Evolutionary conservation across 257 asterid genomes (phyloP).

Genomic region (Solanum piurae): DNA sequence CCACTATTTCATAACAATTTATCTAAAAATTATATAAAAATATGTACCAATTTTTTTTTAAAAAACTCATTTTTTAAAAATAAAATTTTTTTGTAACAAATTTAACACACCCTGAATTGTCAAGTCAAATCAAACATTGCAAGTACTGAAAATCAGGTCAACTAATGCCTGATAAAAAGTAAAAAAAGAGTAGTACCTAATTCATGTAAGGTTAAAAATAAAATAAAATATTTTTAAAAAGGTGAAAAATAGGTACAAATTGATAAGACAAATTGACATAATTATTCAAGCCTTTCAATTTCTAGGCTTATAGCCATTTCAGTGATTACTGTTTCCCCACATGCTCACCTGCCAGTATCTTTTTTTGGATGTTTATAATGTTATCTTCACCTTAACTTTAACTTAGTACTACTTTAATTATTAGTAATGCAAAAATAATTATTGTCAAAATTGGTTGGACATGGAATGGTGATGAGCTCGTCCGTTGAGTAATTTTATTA

Average conservation of each 20-base stretch:
- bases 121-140: neutral
- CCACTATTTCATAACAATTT: neutral
- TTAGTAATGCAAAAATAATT: neutral
- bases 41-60: rapidly evolving
- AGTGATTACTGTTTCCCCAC: neutral
- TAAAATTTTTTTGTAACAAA: too few species aligned
- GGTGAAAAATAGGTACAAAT: neutral
- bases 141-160: neutral
- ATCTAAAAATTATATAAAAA: too few species aligned
- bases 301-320: neutral
- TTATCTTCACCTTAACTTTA: neutral
- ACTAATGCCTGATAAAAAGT: neutral
- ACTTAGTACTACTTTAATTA: neutral
- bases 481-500: too few species aligned
- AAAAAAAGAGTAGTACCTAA: neutral
- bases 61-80: too few species aligned
- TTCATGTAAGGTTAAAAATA: neutral
- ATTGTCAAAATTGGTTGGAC: neutral
- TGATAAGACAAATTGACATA: neutral
- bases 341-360: neutral
- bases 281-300: neutral
- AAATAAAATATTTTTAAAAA: neutral
- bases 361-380: neutral
- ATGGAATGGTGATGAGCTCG: neutral
- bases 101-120: neutral